Percentiles rank a stretch among this genome's conserved stretches.
Evolutionary conservation across 2,329 filamentous ascomycete species (phyloP).

Genomic region (Fusarium graminum): DNA sequence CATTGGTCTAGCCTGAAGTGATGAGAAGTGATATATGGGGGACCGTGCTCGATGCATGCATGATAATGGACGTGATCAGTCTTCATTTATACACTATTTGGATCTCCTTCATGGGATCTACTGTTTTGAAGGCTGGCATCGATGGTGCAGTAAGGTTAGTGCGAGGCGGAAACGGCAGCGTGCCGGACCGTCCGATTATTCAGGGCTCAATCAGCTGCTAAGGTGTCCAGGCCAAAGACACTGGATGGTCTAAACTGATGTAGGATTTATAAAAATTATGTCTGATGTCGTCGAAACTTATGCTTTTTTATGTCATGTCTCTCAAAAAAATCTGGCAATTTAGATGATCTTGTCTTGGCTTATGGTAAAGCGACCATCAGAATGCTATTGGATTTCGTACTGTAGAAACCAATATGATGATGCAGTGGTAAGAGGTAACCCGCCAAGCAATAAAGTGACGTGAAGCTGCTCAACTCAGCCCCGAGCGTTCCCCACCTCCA

Average conservation of each 20-base stretch:
- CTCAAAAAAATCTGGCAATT: too few relatives aligned
- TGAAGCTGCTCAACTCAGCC: slow-evolving; percentile 23
- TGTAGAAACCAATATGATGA: background rate
- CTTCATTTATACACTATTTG: background rate
- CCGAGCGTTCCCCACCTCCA: slow-evolving; percentile 32
- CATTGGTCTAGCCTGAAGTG: background rate
- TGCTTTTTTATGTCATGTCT: too few relatives aligned
- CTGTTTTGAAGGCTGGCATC: background rate
- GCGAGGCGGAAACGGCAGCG: slow-evolving; percentile 1
- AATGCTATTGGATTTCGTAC: background rate
- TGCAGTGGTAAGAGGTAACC: slow-evolving; percentile 30
- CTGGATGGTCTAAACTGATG: background rate
- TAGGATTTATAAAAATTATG: background rate
- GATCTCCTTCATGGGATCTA: too few relatives aligned
- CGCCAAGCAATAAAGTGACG: slow-evolving; percentile 17
- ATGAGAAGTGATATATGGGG: background rate
- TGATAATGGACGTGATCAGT: background rate
- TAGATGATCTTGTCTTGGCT: background rate
- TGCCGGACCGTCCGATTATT: slow-evolving; percentile 1
- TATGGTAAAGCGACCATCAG: too few relatives aligned
- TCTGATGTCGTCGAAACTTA: background rate
- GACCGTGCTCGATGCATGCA: background rate
- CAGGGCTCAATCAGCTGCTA: background rate
- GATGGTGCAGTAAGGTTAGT: background rate
- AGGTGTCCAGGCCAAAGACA: background rate